Base-by-base conservation (phyloP, 2,329 filamentous ascomycete species). In the Fusarium foetens region DNA sequence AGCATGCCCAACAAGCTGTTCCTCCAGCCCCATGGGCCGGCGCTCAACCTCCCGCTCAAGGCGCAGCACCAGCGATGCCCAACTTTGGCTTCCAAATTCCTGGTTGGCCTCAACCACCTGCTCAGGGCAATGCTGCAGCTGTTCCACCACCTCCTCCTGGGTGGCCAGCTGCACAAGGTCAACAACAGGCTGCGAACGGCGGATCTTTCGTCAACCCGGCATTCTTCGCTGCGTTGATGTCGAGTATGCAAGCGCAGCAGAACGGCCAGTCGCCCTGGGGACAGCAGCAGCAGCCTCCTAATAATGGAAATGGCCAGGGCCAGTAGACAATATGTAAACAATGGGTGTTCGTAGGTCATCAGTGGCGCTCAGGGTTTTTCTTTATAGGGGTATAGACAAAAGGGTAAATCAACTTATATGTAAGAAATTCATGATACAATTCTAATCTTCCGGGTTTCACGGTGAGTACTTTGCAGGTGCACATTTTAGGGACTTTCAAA, bases 191-290 rank as follows among this genome's bases (percentile, higher is more conserved):
- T 43, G 77, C 83, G 21, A 39, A 79, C 79, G 49, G 82, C 52
- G 85, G 68, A 12, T 81, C 86, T 14, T 88, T 88, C 72, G 84
- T 90, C 66, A 90, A 90, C 71, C 89, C 89, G 7, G 84, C 86
- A 3, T 87, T 91, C 76, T 83, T 91, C 64, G 84, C 86, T 43
- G 85, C 83, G 8, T 68, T 86, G 39, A 83, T 86, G 79, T 81
- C 77, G 42, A 84, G 86, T 63, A 83, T 84, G 78, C 82, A 83
- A 70, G 76, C 77, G 13, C 72, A 74, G 52, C 79, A 81, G 49
- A 76, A 77, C 27, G 76, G 78, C 2, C 78, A 80, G 67, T 75
- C 77, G 29, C 73, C 70, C 36, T 80, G 77, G 75, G 72, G 74
- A 23, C 72, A 67, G 19, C 72, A 67, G 10, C 79, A 77, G 45